Conservation (phyloP, 345 rosid species). For the Trapa incisa region DNA sequence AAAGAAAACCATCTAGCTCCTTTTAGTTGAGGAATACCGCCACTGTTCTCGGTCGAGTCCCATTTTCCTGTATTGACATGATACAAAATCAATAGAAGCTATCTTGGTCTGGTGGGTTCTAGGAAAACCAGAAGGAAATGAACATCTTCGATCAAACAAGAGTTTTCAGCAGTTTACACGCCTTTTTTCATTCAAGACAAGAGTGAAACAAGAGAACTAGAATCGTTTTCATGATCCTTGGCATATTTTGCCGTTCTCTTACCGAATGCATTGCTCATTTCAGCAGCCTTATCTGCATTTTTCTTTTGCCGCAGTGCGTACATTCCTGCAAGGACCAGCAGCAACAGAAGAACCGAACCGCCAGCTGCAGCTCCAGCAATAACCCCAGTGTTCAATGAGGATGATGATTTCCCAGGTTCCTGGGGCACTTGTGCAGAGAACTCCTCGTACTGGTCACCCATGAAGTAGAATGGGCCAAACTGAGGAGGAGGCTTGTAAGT, state of each 20-base stretch:
- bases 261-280: slow-evolving; percentile 65
- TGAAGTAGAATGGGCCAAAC: slow-evolving; percentile 56
- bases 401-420: slow-evolving; percentile 25
- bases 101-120: background rate
- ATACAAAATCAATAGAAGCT: background rate
- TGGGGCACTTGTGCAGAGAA: slow-evolving; percentile 33
- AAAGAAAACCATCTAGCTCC: slow-evolving; percentile 66
- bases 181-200: too few relatives aligned
- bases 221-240: background rate
- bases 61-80: slow-evolving; percentile 44
- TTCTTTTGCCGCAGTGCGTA: slow-evolving; percentile 61
- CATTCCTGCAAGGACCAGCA: slow-evolving; percentile 48
- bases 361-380: slow-evolving; percentile 66
- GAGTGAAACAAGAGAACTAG: too few relatives aligned
- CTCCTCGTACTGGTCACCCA: slow-evolving; percentile 17
- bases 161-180: too few relatives aligned
- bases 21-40: slow-evolving; percentile 54
- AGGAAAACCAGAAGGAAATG: background rate
- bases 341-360: slow-evolving; percentile 31
- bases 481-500: slow-evolving; percentile 38
- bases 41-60: slow-evolving; percentile 42
- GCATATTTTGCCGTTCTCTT: background rate
- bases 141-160: background rate
- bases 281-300: slow-evolving; percentile 57
- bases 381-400: slow-evolving; percentile 19